Base-by-base conservation (phyloP, 2,329 filamentous ascomycete species). In the Paraphaeosphaeria minitans region DNA sequence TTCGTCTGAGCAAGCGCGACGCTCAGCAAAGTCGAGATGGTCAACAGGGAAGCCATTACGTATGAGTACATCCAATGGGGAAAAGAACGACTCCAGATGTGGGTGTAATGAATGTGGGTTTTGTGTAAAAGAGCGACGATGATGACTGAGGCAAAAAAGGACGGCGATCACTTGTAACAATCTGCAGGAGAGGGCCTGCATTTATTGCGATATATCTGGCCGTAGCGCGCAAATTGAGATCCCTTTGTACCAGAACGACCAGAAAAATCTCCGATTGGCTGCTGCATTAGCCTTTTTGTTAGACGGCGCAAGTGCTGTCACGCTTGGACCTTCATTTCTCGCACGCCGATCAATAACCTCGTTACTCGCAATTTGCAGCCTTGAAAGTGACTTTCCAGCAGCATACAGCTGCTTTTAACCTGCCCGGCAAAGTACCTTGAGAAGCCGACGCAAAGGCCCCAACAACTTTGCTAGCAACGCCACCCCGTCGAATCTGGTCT, bases 1-100 rank as follows among this genome's bases (percentile, higher is more conserved):
- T 58, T 65, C 49, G 61, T 51, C 46, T 68, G 65, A 14, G 64
- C 64, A 21, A 51, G 31, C 13, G 58, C 56, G 37, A 68, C 41
- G 47, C 56, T 42, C 16, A 53, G 27, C 6, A 59, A 35, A 2
- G 57, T 45, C 21, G 46, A 46, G 39, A 53, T 14, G 0, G 43
- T 22, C 27, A 57, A 10, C n/a, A 35, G 24, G 24, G 49, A 22
- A 19, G 48, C 37, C 55, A 57, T 57, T 51, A 33, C 39, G 55
- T 22, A 24, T 54, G 13, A 46, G 29, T 46, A 46, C 10, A 13
- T 46, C 6, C 4, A 46, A n/a, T 29, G 6, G 14, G n/a, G n/a
- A 29, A 27, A 46, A 13, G 19, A 43, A 19, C 5, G 19, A 24
- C 29, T 37, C 6, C 10, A 9, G 35, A 37, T 16, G 19, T 7